Evolutionary conservation across 768 basidiomycete species (phyloP).

Genomic region (Lyophyllum decastes): DNA sequence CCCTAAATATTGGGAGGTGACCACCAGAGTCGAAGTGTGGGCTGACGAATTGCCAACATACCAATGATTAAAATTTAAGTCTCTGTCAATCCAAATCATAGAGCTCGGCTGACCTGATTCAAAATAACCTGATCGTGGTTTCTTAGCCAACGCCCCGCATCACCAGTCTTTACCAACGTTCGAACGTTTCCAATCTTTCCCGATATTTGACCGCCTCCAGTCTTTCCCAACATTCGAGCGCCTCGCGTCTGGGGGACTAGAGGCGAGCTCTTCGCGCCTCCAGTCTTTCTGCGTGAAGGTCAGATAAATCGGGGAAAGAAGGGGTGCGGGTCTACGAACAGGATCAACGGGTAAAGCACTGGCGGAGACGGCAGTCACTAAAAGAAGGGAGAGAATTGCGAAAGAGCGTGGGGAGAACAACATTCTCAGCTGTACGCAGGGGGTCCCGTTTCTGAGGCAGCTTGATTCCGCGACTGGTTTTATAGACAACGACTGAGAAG

Average conservation of each 20-base stretch:
- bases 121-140: not conserved
- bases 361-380: constrained; percentile 31
- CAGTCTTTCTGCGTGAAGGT: not conserved
- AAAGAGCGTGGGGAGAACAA: constrained; percentile 35
- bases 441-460: constrained; percentile 18
- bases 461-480: constrained; percentile 26
- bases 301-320: not conserved
- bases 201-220: not conserved
- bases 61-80: not conserved
- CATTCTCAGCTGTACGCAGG: constrained; percentile 29
- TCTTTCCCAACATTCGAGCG: not conserved
- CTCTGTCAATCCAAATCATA: no score
- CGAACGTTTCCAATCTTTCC: not conserved
- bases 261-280: constrained; percentile 1
- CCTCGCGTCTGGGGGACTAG: not conserved
- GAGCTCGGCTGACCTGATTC: not conserved
- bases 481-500: constrained; percentile 36
- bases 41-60: not conserved
- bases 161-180: not conserved
- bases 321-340: constrained; percentile 14
- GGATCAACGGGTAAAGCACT: constrained; percentile 29
- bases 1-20: not conserved
- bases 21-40: not conserved
- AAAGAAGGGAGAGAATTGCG: constrained; percentile 32
- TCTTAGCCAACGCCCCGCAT: not conserved